Percentiles rank a stretch among this genome's conserved stretches.
Evolutionary conservation across 2,329 filamentous ascomycete species (phyloP).

Genomic region (Exophiala oligosperma): DNA sequence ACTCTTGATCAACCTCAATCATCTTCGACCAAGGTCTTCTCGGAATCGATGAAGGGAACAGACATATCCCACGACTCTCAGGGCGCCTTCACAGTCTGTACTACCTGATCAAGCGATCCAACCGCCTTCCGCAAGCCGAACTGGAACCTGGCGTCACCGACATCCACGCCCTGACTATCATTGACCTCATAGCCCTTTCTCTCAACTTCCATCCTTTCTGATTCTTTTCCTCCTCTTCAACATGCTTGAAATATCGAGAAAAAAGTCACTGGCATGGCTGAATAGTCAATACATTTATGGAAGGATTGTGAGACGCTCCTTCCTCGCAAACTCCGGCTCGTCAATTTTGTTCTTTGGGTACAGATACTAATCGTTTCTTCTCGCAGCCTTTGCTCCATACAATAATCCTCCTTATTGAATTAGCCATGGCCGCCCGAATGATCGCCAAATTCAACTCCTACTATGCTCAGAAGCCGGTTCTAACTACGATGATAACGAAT

Average conservation of each 20-base stretch:
- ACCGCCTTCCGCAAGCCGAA: constrained; percentile 1
- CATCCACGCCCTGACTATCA: constrained; percentile 5
- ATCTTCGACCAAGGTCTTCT: too few relatives aligned
- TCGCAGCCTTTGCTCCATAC: constrained; percentile 80
- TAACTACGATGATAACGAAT: constrained; percentile 99
- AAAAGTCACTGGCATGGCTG: constrained; percentile 44
- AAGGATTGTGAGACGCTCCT: constrained; percentile 28
- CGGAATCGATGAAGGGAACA: too few relatives aligned
- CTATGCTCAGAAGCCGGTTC: constrained; percentile 87
- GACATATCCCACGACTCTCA: not conserved
- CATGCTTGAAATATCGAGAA: constrained; percentile 44
- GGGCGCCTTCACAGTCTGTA: not conserved
- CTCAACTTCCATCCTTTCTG: constrained; percentile 25
- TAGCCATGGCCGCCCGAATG: constrained; percentile 79
- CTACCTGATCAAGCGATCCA: not conserved
- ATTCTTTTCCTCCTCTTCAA: constrained; percentile 29
- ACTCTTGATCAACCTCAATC: too few relatives aligned
- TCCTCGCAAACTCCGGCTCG: constrained; percentile 1
- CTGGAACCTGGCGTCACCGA: constrained; percentile 18
- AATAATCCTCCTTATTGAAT: constrained; percentile 82
- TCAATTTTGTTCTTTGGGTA: not conserved
- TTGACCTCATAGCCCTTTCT: constrained; percentile 15
- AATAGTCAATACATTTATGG: constrained; percentile 48
- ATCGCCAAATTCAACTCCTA: constrained; percentile 88
- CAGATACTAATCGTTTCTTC: constrained; percentile 9